Evolutionary conservation across 345 rosid genomes (phyloP), one percentile per base, ranked within the genome.

Genomic region (Turnera subulata): DNA sequence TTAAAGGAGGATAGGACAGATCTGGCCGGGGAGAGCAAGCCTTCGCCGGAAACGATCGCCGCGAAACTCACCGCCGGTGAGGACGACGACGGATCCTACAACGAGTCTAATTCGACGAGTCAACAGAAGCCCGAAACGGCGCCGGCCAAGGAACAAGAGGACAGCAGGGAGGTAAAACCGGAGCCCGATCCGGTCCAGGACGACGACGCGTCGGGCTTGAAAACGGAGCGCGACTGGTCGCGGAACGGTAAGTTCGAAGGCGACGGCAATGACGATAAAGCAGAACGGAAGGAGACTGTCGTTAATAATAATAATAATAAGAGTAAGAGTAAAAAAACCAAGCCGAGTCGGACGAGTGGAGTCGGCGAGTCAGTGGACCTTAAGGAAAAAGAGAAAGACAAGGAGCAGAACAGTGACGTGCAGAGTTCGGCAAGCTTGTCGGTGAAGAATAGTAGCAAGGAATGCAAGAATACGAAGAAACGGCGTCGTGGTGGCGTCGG

Each of bases 401-500:
- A 42, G 17, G 62, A 56, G 53, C 15, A 50, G 1, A 52, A 48
- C 60, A 78, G 84, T 64, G 88, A 84, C 59, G 88, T 80, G 47
- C 91, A 77, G 71, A 86, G 91, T 77, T 77, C 84, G 47, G 91
- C 75, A 29, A 80, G 84, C 37, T 73, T 81, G 64, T 65, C 78
- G 67, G 61, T 74, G 23, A 65, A 61, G 61, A 58, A 37, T 29
- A 29, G 35, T 8, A 29, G 35, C 8, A 29, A 29, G 8, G 35
- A 29, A 29, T 29, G 8, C 8, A 29, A 29, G 4, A 29, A 29
- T 29, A 8, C 8, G 22, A 69, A 46, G 55, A 64, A 58, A 71
- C 71, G 77, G 13, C 67, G 79, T 56, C 76, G 74, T 24, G 24
- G 44, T 29, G 76, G 65, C 2, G 58, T 18, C 1, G 67, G 44